phyloP scores from a whole-genome alignment of 2,329 filamentous ascomycete species.

The Blastomyces gilchristii region DNA sequence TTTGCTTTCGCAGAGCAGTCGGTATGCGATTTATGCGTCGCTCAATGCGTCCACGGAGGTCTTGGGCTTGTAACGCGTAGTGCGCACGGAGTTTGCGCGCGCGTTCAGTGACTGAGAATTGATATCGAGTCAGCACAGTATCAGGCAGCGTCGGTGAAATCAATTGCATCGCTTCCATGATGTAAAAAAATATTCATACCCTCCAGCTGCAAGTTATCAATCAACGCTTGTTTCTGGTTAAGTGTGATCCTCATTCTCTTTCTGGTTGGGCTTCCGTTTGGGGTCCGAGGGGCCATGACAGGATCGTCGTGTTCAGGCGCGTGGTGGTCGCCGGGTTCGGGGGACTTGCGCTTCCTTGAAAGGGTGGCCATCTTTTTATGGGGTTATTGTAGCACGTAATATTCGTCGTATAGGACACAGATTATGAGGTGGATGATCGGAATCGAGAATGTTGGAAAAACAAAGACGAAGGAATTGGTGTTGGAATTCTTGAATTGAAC shows the following conservation, averaged over 20 bases:
- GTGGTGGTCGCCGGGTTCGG: slow-evolving; percentile 16
- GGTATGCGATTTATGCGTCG: slow-evolving; percentile 91
- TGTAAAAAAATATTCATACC: slow-evolving; percentile 44
- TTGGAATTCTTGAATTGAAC: background rate
- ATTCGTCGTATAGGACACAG: background rate
- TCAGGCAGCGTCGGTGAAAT: background rate
- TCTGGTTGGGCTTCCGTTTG: slow-evolving; percentile 50
- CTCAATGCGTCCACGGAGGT: slow-evolving; percentile 74
- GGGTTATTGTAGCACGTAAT: slow-evolving; percentile 13
- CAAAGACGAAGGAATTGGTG: background rate
- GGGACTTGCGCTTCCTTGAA: slow-evolving; percentile 33
- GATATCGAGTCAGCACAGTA: background rate
- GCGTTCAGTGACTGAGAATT: slow-evolving; percentile 65
- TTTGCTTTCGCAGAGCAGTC: slow-evolving; percentile 62
- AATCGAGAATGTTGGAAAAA: background rate
- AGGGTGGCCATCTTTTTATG: slow-evolving; percentile 28
- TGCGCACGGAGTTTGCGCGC: slow-evolving; percentile 79
- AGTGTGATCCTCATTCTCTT: slow-evolving; percentile 54
- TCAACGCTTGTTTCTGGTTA: slow-evolving; percentile 71
- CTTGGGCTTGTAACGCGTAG: slow-evolving; percentile 78
- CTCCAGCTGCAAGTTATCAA: slow-evolving; percentile 84
- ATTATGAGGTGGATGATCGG: background rate
- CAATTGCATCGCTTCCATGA: background rate
- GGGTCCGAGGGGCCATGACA: slow-evolving; percentile 32
- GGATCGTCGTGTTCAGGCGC: slow-evolving; percentile 28